Base-by-base conservation (phyloP, 495 filamentous ascomycete species). In the Penicillium simplicissimum region DNA sequence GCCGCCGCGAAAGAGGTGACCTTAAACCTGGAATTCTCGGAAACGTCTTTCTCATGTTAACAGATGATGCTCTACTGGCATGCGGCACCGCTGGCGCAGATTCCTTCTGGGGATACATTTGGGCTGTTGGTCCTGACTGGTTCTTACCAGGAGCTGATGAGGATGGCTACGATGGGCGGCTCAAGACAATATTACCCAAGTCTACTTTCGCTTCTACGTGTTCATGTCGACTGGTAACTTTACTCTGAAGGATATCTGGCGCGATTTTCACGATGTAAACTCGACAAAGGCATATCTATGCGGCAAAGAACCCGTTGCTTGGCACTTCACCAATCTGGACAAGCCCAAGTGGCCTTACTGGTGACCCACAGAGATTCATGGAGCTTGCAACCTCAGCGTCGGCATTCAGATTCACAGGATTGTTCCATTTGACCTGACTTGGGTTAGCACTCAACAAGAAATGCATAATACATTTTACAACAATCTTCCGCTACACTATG, bases 161-260 rank as follows among this genome's bases (percentile, higher is more conserved):
- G 43, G 43, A 49, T 40, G 43, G 56, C n/a, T 58, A 58, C 31
- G 56, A 58, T n/a, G 56, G 56, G 7, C 56, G 56, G 8, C 33
- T 58, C 17, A 58, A 49, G 25, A 58, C 42, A 51, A 25, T 25
- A 8, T 25, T 0, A 37, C 43, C 42, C 31, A 51, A 14, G 36
- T 58, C 43, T 58, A 37, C 17, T 58, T 1, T 9, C 42, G 43
- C 9, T 58, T 49, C 43, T 58, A 58, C 34, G 56, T 51, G 17
- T 58, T 49, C 23, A 58, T 58, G 43, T 58, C 56, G 19, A 47
- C 1, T 9, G 9, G 25, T 23, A 35, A 25, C 9, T 58, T 49
- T 19, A 36, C 56, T 17, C 33, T 58, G 14, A 58, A 58, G 17
- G 43, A 58, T 28, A 51, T 58, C n/a, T 58, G 56, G 42, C 56